Conservation (phyloP, 768 basidiomycete genomes). For the Auricularia heimuer region DNA sequence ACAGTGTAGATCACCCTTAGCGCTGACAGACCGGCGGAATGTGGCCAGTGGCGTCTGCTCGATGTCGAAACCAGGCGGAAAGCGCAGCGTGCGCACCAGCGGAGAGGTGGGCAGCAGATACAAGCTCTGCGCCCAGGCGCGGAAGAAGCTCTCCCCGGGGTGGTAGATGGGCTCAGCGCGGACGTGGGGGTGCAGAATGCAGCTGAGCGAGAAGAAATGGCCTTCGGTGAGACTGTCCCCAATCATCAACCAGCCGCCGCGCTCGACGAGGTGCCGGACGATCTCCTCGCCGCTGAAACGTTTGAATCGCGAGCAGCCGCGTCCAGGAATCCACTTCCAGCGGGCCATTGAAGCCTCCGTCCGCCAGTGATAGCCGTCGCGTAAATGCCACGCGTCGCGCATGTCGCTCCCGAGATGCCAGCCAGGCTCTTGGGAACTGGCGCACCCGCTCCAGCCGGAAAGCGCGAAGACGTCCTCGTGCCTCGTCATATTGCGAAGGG, state of each 20-base stretch:
- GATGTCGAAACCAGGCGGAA: slow-evolving; percentile 47
- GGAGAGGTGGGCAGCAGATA: slow-evolving; percentile 51
- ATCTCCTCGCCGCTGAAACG: slow-evolving; percentile 34
- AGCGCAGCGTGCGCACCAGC: slow-evolving; percentile 29
- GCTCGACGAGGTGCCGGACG: slow-evolving; percentile 48
- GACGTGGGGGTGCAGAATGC: slow-evolving; percentile 56
- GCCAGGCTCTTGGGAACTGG: slow-evolving; percentile 47
- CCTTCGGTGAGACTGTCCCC: slow-evolving; percentile 66
- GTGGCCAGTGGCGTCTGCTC: slow-evolving; percentile 49
- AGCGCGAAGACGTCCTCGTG: slow-evolving; percentile 38
- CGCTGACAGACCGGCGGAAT: slow-evolving; percentile 34
- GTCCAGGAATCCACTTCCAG: slow-evolving; percentile 44
- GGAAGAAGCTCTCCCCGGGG: slow-evolving; percentile 39
- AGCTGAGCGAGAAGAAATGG: slow-evolving; percentile 67
- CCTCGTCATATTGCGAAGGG: slow-evolving; percentile 27
- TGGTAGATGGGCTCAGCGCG: slow-evolving; percentile 54
- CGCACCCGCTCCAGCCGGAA: slow-evolving; percentile 53
- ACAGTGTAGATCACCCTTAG: not conserved
- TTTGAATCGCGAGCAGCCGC: slow-evolving; percentile 29
- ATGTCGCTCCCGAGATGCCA: slow-evolving; percentile 56
- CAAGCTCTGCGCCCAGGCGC: slow-evolving; percentile 55
- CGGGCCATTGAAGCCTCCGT: slow-evolving; percentile 26
- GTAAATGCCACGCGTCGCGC: slow-evolving; percentile 27
- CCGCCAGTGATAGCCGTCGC: slow-evolving; percentile 42
- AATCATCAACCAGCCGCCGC: slow-evolving; percentile 61